A percentile compares a stretch with the other conserved stretches of the same genome.
Evolutionary conservation across 75 land plant genomes (phyloP).

Genomic region (Picea sitchensis): DNA sequence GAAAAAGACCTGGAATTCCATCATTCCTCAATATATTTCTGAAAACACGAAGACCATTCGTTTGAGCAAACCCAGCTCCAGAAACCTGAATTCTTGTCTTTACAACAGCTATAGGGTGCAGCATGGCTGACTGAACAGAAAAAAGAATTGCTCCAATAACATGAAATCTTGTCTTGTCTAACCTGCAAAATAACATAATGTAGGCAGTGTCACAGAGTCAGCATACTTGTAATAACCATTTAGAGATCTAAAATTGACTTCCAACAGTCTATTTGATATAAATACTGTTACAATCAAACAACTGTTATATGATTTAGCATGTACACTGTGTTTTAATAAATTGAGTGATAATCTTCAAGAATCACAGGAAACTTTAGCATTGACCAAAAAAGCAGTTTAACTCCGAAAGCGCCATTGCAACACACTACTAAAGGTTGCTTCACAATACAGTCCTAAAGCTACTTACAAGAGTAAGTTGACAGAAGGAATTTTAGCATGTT

Average conservation of each 20-base stretch:
- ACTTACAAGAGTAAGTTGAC: neutral
- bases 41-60: conserved; percentile 46
- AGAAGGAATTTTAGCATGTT: neutral
- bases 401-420: neutral
- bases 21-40: conserved; percentile 56
- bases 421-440: neutral
- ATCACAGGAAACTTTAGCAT: neutral
- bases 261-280: neutral
- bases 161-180: conserved; percentile 94
- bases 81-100: conserved; percentile 94
- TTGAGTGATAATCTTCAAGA: neutral
- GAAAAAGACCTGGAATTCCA: conserved; percentile 72
- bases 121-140: conserved; percentile 57
- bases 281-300: neutral
- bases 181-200: conserved; percentile 28
- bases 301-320: neutral
- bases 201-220: neutral
- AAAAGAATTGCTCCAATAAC: conserved; percentile 79
- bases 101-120: conserved; percentile 86
- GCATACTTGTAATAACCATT: neutral
- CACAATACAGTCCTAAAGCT: neutral
- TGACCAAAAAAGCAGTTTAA: neutral
- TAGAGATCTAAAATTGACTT: neutral
- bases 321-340: neutral
- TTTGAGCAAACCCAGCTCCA: conserved; percentile 36